Evolutionary conservation across 179 eudicot genomes (phyloP).

Genomic region (Beta lomatogona): DNA sequence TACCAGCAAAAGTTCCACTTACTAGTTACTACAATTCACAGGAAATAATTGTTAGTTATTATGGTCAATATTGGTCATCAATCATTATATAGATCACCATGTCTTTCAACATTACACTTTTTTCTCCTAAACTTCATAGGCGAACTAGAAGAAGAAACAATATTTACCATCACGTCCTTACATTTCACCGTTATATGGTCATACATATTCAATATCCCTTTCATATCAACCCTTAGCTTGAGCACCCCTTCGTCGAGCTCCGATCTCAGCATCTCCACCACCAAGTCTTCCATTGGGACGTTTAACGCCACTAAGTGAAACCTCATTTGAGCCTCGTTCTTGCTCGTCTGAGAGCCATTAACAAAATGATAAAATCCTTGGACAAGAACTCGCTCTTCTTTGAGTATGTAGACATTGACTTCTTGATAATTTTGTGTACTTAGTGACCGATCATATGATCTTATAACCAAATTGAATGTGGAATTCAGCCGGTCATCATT

Average conservation of each 20-base stretch:
- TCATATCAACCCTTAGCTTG: background rate
- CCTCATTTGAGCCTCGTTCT: background rate
- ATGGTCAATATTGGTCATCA: background rate
- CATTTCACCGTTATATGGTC: background rate
- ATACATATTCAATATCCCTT: background rate
- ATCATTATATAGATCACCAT: background rate
- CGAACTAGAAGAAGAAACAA: background rate
- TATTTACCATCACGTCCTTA: background rate
- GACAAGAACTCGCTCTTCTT: background rate
- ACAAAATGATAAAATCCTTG: background rate
- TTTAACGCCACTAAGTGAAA: background rate
- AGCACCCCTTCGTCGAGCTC: background rate
- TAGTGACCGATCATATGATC: background rate
- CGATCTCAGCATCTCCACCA: background rate
- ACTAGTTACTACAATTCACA: too few relatives aligned
- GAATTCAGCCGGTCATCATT: background rate
- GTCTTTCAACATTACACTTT: slow-evolving; percentile 1
- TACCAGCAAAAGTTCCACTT: background rate
- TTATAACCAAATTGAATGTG: background rate
- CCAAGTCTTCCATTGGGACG: background rate
- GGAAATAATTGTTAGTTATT: background rate
- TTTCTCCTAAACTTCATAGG: background rate
- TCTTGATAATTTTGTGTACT: background rate
- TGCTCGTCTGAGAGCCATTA: background rate
- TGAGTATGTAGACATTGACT: background rate